These are phyloP conservation scores for Leishmania turanica DNA, from an alignment of 208 protist species.

Conservation along the genomic window DNA sequence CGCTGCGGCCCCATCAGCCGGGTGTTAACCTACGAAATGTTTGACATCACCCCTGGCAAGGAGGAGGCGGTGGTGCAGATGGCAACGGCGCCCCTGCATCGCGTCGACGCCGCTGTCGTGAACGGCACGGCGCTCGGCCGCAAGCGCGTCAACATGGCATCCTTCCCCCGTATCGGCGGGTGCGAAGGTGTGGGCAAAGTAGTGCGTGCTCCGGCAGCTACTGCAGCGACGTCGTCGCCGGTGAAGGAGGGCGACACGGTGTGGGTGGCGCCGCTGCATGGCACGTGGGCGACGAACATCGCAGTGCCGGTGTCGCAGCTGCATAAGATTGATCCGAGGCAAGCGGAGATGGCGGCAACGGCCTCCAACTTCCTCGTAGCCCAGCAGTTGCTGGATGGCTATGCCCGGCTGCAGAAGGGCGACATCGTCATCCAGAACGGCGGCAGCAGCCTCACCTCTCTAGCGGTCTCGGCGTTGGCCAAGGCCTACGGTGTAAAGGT, in stretches of 20 bases:
- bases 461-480: constrained; percentile 70
- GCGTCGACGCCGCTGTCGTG: constrained; percentile 65
- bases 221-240: neutral
- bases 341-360: constrained; percentile 51
- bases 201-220: constrained; percentile 20
- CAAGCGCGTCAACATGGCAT: constrained; percentile 36
- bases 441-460: constrained; percentile 69
- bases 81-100: constrained; percentile 59
- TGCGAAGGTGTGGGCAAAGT: constrained; percentile 75
- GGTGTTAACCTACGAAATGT: constrained; percentile 57
- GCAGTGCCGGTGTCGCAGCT: constrained; percentile 40
- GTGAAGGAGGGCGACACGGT: constrained; percentile 80
- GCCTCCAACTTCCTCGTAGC: constrained; percentile 76
- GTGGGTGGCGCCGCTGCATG: constrained; percentile 69
- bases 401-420: constrained; percentile 48
- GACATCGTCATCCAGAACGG: constrained; percentile 78
- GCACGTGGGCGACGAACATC: constrained; percentile 68
- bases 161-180: constrained; percentile 62
- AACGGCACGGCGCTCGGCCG: constrained; percentile 70
- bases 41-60: constrained; percentile 49
- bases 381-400: constrained; percentile 69
- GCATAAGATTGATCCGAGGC: constrained; percentile 63
- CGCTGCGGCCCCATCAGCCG: constrained; percentile 58
- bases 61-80: constrained; percentile 71
- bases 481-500: constrained; percentile 45